Base-by-base conservation (phyloP, 1,284 basidiomycete species). In the Ustilago hordei region DNA sequence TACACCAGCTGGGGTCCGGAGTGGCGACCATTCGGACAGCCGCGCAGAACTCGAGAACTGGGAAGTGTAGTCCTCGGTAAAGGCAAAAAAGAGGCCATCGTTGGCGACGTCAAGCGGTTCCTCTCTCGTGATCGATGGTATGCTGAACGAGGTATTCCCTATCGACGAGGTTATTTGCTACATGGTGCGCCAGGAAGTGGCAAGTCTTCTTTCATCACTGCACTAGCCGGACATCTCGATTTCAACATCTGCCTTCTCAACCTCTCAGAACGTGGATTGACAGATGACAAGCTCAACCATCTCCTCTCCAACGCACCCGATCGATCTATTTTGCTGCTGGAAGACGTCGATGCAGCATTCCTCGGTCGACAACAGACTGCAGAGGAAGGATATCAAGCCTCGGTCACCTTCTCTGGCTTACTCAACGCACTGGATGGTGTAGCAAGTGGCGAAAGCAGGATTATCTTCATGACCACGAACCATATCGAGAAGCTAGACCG, bases 381-480 rank as follows among this genome's bases (percentile, higher is more conserved):
- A 2, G 81, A 83, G 65, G 81, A 83, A 36, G 81, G 83, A 4
- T 83, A 82, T 57, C 80, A 83, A 66, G 78, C 84, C 1, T 93
- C 93, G 19, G 92, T 99, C 31, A 99, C 97, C 0, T 99, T 99
- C 87, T 98, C 95, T 4, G 97, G 97, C 32, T 92, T 99, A 83
- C 89, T 99, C 35, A 99, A 99, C 84, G 95, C 96, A 5, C 89
- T 99, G 3, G 97, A 99, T 85, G 97, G 97, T 19, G 96, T 99
- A 15, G 96, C 95, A 2, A 95, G 94, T 4, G 94, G 95, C 41
- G 87, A 87, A 32, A 95, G 97, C 83, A 91, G 97, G n/a, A 93
- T 99, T 83, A 91, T 99, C 48, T 99, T 99, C 87, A 94, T 99
- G 93, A 99, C 96, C 1, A 99, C 96, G n/a, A 99, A 99, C 87